Percentiles rank a stretch among this genome's conserved stretches.
Conservation (phyloP, 2,329 filamentous ascomycete genomes). For the Cytospora schulzeri region DNA sequence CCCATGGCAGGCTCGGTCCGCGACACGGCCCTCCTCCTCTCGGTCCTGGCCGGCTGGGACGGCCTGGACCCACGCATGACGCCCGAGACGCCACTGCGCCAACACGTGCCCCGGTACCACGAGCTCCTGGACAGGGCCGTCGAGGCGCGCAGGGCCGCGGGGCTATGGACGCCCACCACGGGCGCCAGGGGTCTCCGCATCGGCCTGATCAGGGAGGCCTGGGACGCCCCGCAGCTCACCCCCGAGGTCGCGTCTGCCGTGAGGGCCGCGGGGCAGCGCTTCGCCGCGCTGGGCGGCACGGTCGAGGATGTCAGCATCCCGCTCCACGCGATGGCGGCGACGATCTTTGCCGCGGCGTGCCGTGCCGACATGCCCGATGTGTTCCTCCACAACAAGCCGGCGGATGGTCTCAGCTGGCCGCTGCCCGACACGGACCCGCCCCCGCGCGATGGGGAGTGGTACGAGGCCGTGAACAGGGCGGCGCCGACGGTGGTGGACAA, state of each 20-base stretch:
- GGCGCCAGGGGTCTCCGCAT: conserved; percentile 45
- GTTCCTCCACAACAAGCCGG: conserved; percentile 35
- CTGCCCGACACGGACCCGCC: conserved; percentile 36
- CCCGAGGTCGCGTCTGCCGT: conserved; percentile 42
- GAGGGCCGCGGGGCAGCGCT: conserved; percentile 40
- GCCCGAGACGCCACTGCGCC: conserved; percentile 41
- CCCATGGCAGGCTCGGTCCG: conserved; percentile 47
- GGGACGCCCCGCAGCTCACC: conserved; percentile 42
- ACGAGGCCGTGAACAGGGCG: conserved; percentile 43
- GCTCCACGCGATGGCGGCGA: conserved; percentile 47
- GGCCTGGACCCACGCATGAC: conserved; percentile 49
- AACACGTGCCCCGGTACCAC: conserved; percentile 39
- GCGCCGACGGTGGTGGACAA: conserved; percentile 50
- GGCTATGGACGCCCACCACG: conserved; percentile 31
- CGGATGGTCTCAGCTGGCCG: conserved; percentile 37
- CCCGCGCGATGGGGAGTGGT: conserved; percentile 44
- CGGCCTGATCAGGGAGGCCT: conserved; percentile 49
- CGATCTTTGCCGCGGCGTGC: conserved; percentile 50
- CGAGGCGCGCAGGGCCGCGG: conserved; percentile 26
- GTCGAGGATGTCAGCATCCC: conserved; percentile 50
- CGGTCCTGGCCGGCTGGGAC: conserved; percentile 49
- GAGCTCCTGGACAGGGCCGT: conserved; percentile 33
- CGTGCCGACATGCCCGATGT: conserved; percentile 38
- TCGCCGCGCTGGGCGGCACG: conserved; percentile 44
- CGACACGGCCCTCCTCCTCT: conserved; percentile 46